These are phyloP conservation scores for Scheffersomyces lignicola DNA, from an alignment of 1,139 yeast species.

Conservation along the genomic window DNA sequence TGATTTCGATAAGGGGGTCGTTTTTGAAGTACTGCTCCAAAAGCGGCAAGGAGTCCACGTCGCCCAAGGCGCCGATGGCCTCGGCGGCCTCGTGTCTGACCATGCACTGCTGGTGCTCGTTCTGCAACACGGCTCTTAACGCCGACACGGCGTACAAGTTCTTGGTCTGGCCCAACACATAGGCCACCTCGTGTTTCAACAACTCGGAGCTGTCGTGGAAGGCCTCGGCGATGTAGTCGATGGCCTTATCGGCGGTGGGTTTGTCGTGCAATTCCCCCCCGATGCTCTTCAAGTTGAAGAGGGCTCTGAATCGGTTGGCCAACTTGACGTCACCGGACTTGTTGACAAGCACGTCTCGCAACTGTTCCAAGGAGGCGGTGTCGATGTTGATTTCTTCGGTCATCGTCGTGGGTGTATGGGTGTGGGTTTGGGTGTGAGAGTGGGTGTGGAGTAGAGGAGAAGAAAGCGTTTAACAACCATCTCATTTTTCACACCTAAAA, in stretches of 20 bases:
- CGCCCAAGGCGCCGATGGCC: constrained; percentile 95
- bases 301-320: constrained; percentile 88
- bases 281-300: constrained; percentile 82
- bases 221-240: constrained; percentile 79
- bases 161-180: constrained; percentile 95
- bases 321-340: constrained; percentile 66
- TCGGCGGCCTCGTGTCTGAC: constrained; percentile 99
- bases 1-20: constrained; percentile 84
- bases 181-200: constrained; percentile 96
- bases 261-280: constrained; percentile 64
- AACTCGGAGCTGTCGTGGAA: constrained; percentile 86
- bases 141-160: constrained; percentile 75
- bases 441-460: background rate
- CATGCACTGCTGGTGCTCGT: constrained; percentile 80
- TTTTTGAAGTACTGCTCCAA: constrained; percentile 62
- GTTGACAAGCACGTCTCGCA: constrained; percentile 69
- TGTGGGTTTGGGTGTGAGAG: background rate
- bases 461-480: background rate
- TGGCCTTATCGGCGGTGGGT: constrained; percentile 58
- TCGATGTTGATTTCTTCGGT: constrained; percentile 43
- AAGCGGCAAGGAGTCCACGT: constrained; percentile 67
- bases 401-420: background rate
- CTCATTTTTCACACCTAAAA: background rate
- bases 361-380: constrained; percentile 58
- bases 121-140: constrained; percentile 69